These are phyloP conservation scores for Xylariaceae sp. DNA, from an alignment of 2,329 filamentous ascomycete species.

Conservation along the genomic window DNA sequence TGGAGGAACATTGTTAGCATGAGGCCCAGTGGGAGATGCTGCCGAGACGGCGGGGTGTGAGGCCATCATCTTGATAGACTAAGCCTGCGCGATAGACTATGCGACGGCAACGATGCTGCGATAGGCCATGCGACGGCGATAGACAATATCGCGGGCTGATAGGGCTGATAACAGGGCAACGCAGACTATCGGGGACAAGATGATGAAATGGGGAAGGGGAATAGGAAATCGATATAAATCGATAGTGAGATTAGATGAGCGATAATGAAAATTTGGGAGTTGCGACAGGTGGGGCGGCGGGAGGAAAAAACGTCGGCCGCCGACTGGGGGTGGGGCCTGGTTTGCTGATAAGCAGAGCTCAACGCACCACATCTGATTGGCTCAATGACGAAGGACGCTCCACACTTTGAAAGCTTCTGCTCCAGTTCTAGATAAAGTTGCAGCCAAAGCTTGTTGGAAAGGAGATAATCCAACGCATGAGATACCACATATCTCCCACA, in stretches of 20 bases:
- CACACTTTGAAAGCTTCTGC: not conserved
- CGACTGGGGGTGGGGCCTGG: constrained; percentile 9
- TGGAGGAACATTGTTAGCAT: constrained; percentile 55
- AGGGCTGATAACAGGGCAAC: constrained; percentile 6
- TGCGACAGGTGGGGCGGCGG: not conserved
- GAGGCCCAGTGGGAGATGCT: constrained; percentile 30
- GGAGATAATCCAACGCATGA: not conserved
- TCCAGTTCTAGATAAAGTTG: not conserved
- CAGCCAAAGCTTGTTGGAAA: not conserved
- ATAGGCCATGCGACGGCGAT: too few species aligned
- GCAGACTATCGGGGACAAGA: constrained; percentile 10
- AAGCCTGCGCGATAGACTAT: too few species aligned
- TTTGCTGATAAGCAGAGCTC: constrained; percentile 14
- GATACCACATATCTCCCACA: not conserved
- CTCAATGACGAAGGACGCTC: not conserved
- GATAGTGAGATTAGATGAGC: constrained; percentile 23
- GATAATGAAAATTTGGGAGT: constrained; percentile 23
- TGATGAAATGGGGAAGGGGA: constrained; percentile 3
- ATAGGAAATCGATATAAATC: constrained; percentile 6
- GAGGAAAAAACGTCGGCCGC: constrained; percentile 4
- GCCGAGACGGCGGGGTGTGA: constrained; percentile 33
- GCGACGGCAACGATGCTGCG: constrained; percentile 12
- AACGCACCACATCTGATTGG: not conserved
- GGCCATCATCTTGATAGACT: constrained; percentile 29
- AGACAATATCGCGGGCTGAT: too few species aligned